A percentile compares a stretch with the other conserved stretches of the same genome.
Evolutionary conservation across 495 filamentous ascomycete species (phyloP).

Genomic region (Penicillium herquei): DNA sequence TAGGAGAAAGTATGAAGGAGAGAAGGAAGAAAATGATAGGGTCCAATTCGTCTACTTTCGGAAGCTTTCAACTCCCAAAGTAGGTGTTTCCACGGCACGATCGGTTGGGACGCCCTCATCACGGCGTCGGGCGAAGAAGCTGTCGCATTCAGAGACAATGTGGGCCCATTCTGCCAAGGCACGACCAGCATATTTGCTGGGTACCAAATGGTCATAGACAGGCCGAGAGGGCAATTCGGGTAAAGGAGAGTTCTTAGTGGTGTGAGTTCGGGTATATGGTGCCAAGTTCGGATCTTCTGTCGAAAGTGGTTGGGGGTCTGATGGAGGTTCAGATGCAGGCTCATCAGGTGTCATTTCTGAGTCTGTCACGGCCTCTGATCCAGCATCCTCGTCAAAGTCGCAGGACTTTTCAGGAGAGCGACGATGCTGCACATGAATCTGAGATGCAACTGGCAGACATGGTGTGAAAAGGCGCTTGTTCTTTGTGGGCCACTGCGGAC

Average conservation of each 20-base stretch:
- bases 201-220: conserved; percentile 30
- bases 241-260: conserved; percentile 23
- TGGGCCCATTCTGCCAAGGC: conserved; percentile 90
- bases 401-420: conserved; percentile 25
- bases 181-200: conserved; percentile 76
- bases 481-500: conserved; percentile 48
- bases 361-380: conserved; percentile 4
- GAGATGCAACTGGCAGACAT: conserved; percentile 69
- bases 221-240: conserved; percentile 20
- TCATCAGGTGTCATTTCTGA: not conserved
- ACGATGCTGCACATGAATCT: conserved; percentile 41
- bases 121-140: conserved; percentile 83
- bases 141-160: conserved; percentile 84
- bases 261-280: conserved; percentile 10
- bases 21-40: not conserved
- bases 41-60: conserved; percentile 43
- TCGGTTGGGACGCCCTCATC: conserved; percentile 79
- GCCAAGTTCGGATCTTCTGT: conserved; percentile 7
- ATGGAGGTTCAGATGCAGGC: not conserved
- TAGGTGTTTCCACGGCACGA: conserved; percentile 81
- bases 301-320: not conserved
- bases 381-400: conserved; percentile 28
- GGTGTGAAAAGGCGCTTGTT: conserved; percentile 69
- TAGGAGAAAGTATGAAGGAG: not conserved
- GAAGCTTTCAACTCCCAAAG: conserved; percentile 81